Evolutionary conservation across 176 grass and related monocot genomes (phyloP), one percentile per base, ranked within the genome.

Genomic region (Phoenix roebelenii): DNA sequence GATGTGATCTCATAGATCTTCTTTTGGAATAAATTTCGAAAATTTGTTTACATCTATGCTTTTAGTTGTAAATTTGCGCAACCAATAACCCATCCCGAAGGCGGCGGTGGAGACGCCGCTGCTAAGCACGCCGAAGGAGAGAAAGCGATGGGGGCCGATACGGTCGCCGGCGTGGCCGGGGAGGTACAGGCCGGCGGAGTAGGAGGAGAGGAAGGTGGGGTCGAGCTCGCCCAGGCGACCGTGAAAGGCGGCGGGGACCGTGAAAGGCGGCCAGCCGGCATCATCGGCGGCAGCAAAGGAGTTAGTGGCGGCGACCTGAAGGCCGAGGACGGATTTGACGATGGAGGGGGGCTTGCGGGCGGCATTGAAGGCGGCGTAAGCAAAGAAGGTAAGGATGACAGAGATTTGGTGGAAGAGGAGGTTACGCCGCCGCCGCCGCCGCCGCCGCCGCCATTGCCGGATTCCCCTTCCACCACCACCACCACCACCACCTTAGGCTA

Each of bases 271-370:
- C 78, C 87, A 90, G 39, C 70, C 70, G 17, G 50, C 51, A 15
- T 22, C 10, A 19, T 3, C 59, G 2, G 28, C 70, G 20, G 15
- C 28, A 30, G 28, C 4, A 28, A 22, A 14, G 14, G 59, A 44
- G 5, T 44, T 44, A 9, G 35, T 14, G 70, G 35, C 15, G 51
- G 28, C 25, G 50, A 16, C 10, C 5, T 60, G 75, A 1, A 81
- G 66, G 58, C 80, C 81, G 30, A 97, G 83, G 55, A 81, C 78
- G 48, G 59, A 83, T 76, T 91, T 91, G 66, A 97, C 93, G 83
- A 97, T 97, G 92, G 81, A 91, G 0, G 92, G 92, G 55, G 92
- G 92, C 62, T 97, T 97, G 63, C 92, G 92, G 15, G 92, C 91
- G 66, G 87, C 92, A 70, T 97, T 87, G 78, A 97, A 97, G 61